A percentile compares a stretch with the other conserved stretches of the same genome.
These are phyloP conservation scores for Populus tomentosa DNA, from an alignment of 441 rosid species.

Conservation along the genomic window DNA sequence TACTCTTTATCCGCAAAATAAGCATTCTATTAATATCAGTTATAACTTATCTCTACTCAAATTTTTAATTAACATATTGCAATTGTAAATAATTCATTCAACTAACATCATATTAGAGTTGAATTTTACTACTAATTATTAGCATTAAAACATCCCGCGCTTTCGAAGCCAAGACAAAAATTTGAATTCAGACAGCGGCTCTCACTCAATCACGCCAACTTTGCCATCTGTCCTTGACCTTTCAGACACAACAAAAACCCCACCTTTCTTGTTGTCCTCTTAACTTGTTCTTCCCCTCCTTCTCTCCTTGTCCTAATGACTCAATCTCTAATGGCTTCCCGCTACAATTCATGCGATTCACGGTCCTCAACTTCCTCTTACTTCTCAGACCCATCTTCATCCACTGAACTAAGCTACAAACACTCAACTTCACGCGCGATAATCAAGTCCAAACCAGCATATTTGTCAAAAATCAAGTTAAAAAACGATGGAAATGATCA, in stretches of 20 bases:
- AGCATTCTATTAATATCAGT: too few species aligned
- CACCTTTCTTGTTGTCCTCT: not conserved
- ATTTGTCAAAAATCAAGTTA: constrained; percentile 19
- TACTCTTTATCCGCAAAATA: not conserved
- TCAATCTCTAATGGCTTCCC: constrained; percentile 22
- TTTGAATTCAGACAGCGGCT: constrained; percentile 17
- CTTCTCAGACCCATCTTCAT: constrained; percentile 59
- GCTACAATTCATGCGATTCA: constrained; percentile 70
- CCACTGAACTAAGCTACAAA: constrained; percentile 35
- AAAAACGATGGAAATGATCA: constrained; percentile 22
- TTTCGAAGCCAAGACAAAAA: constrained; percentile 1
- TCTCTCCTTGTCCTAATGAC: not conserved
- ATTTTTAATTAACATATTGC: too few species aligned
- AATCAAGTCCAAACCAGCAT: constrained; percentile 41
- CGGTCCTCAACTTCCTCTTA: constrained; percentile 51
- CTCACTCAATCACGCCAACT: not conserved
- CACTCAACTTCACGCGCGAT: constrained; percentile 42
- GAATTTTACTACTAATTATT: not conserved
- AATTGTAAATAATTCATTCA: too few species aligned
- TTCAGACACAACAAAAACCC: not conserved
- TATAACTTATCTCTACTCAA: not conserved
- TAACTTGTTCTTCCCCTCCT: not conserved
- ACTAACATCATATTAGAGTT: too few species aligned
- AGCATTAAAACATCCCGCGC: constrained; percentile 4
- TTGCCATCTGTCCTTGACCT: not conserved